A percentile compares a stretch with the other conserved stretches of the same genome.
Evolutionary conservation across 495 filamentous ascomycete genomes (phyloP).

Genomic region (Massariosphaeria phaeospora): DNA sequence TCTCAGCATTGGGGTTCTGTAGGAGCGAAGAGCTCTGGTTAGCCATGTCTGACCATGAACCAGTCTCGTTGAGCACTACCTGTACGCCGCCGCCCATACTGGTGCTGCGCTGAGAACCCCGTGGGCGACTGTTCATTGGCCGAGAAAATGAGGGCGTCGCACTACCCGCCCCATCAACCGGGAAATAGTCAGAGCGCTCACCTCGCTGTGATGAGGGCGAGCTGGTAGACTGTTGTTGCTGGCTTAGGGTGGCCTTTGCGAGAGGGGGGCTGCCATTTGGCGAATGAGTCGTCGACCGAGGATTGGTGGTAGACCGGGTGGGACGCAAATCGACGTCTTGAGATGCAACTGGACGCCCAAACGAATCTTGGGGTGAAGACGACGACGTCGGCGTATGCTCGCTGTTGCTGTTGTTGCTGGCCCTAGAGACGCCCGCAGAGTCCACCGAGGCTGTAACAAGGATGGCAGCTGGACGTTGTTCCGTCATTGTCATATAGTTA

Average conservation of each 20-base stretch:
- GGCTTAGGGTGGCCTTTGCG: slow-evolving; percentile 11
- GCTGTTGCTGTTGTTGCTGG: slow-evolving; percentile 32
- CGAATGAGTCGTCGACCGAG: slow-evolving; percentile 39
- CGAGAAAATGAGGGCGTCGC: slow-evolving; percentile 29
- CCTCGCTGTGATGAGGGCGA: slow-evolving; percentile 30
- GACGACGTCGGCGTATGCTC: slow-evolving; percentile 29
- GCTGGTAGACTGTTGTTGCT: slow-evolving; percentile 10
- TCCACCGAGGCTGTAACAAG: slow-evolving; percentile 35
- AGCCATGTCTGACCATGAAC: slow-evolving; percentile 84
- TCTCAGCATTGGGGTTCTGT: slow-evolving; percentile 51
- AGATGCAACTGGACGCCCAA: slow-evolving; percentile 12
- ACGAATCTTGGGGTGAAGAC: slow-evolving; percentile 17
- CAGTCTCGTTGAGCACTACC: slow-evolving; percentile 80
- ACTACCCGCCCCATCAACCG: slow-evolving; percentile 41
- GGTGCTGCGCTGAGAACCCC: slow-evolving; percentile 55
- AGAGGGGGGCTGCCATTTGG: slow-evolving; percentile 40
- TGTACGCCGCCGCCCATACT: slow-evolving; percentile 82
- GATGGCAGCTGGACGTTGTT: slow-evolving; percentile 19
- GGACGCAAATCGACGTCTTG: slow-evolving; percentile 27
- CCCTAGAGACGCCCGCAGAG: slow-evolving; percentile 41
- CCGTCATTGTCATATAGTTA: slow-evolving; percentile 79
- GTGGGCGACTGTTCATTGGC: slow-evolving; percentile 39
- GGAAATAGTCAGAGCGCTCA: slow-evolving; percentile 38
- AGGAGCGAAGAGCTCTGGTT: slow-evolving; percentile 76
- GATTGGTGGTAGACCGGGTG: slow-evolving; percentile 29